Conservation (phyloP, 1,284 basidiomycete species). For the Pascua guehoae region DNA sequence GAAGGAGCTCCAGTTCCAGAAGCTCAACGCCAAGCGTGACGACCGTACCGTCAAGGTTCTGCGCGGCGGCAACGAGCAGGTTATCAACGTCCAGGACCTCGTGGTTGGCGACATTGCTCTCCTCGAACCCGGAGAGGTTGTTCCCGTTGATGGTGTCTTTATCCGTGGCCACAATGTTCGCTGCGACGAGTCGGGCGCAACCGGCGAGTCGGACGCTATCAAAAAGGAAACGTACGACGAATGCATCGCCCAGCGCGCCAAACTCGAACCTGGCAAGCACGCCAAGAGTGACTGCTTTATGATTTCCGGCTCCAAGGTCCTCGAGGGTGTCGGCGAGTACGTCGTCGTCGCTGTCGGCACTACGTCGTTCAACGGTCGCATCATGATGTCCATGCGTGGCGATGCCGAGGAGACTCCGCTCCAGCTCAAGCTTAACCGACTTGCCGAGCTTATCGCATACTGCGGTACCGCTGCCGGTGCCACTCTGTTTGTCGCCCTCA, state of each 20-base stretch:
- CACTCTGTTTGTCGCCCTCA: constrained; percentile 74
- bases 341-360: constrained; percentile 88
- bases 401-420: constrained; percentile 66
- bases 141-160: constrained; percentile 95
- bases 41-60: constrained; percentile 90
- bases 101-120: constrained; percentile 90
- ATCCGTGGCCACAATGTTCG: constrained; percentile 87
- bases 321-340: constrained; percentile 92
- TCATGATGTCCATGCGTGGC: constrained; percentile 67
- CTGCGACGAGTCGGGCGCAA: constrained; percentile 94
- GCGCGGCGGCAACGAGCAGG: constrained; percentile 71
- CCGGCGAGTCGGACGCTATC: constrained; percentile 94
- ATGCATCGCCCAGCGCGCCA: constrained; percentile 56
- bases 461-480: constrained; percentile 78
- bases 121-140: constrained; percentile 89
- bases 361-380: constrained; percentile 90
- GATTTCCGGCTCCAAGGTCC: constrained; percentile 87
- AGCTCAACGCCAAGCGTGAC: constrained; percentile 91
- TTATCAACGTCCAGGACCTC: constrained; percentile 81
- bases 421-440: constrained; percentile 85
- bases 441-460: constrained; percentile 93
- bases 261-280: constrained; percentile 39
- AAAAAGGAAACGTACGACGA: constrained; percentile 80
- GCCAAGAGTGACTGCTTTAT: constrained; percentile 86
- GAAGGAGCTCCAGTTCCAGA: constrained; percentile 92